Evolutionary conservation across 2,329 filamentous ascomycete species (phyloP), one percentile per base, ranked within the genome.

Genomic region (Drechslerella coelobrocha): DNA sequence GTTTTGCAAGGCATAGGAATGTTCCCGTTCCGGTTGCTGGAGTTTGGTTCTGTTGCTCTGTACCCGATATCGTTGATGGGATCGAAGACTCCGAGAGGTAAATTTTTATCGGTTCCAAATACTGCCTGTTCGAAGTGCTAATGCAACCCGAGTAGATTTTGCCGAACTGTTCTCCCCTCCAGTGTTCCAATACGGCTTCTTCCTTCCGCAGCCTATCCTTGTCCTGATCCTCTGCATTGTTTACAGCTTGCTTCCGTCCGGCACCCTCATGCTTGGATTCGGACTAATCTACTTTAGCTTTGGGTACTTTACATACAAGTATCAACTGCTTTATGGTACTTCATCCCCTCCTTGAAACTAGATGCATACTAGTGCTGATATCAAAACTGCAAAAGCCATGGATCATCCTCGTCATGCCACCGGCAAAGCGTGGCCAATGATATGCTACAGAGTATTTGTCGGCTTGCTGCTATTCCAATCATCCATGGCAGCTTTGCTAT

Each of bases 141-240:
- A 39, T 39, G n/a, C n/a, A n/a, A n/a, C 12, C 56, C 14, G 45
- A 24, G 12, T 53, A 81, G 93, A 99, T 77, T 92, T 89, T 76
- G 89, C 89, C 0, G 88, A 95, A 77, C 83, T 97, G 17, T 84
- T 88, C 17, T 85, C 89, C 69, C 92, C 95, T 0, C 90, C 92
- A 0, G 83, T 89, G 8, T 99, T 99, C 80, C 93, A 90, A 78
- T 99, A 99, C 76, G 94, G 94, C 21, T 97, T 97, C 79, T 97
- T 92, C 76, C 84, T 99, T 5, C 94, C 94, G 0, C 95, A 94
- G 21, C 91, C 93, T 0, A 85, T 99, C 62, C 85, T 99, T 9
- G 87, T 97, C 14, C 93, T 97, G 79, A 95, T 97, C 76, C 89
- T 99, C 27, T 97, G 94, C 76, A 84, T 96, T 41, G 92, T 97